Base-by-base conservation (phyloP, 139 green algal genomes). In the Astrephomene gubernaculifera region DNA sequence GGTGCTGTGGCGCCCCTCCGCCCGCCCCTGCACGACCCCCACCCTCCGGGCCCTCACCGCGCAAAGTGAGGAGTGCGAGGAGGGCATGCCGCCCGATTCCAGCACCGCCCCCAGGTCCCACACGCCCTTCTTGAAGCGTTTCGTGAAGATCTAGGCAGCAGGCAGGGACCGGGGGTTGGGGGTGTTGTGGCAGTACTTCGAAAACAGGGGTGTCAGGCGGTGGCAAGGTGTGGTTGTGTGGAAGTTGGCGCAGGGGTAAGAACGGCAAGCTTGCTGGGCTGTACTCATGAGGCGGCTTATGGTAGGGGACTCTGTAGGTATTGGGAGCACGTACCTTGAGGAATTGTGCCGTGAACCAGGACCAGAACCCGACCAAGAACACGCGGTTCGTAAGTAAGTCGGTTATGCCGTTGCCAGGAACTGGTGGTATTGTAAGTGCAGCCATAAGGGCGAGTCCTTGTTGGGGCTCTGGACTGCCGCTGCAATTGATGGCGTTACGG, bases 51-150 rank as follows among this genome's bases (percentile, higher is more conserved):
- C 43, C 9, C 90, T 73, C 52, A 97, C 95, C 85, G 94, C 90
- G 83, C 93, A 97, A 6, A 99, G 91, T 0, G 96, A 90, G 2
- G 97, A 98, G 89, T 99, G 97, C 22, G 96, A 99, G 6, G 97
- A 99, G 7, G 97, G 97, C 97, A 99, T 99, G 82, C 97, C 97
- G 39, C 97, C 97, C n/a, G 94, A 96, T 75, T 95, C 92, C 1
- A 98, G 83, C 38, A 99, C 89, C 0, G 96, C 94, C 25, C 74
- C 86, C 2, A 96, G n/a, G 76, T 96, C 92, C 92, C 92, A 99
- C 22, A 94, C 90, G 33, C 96, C 93, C 69, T 95, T 95, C 81
- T 96, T 97, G 64, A 92, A 94, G 6, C 92, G 90, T 81, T 95
- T 91, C 0, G 96, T 98, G 90, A 98, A 98, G 63, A 98, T 97